These are phyloP conservation scores for Viola pubescens DNA, from an alignment of 441 rosid genomes.

Conservation along the genomic window DNA sequence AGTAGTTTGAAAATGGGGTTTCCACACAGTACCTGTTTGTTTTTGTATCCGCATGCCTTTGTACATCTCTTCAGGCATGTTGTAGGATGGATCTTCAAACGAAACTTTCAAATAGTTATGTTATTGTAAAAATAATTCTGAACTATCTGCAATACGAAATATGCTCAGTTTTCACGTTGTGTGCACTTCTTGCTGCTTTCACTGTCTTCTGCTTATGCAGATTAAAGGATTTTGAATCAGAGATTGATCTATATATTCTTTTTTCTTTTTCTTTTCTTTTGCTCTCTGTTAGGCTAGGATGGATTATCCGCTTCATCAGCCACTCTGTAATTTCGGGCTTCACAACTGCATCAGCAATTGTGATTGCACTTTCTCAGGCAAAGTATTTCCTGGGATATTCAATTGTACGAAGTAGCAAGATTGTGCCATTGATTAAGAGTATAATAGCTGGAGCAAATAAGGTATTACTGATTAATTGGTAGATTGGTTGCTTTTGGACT, in stretches of 20 bases:
- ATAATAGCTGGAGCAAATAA: constrained; percentile 77
- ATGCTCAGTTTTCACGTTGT: background rate
- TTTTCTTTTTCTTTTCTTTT: constrained; percentile 2
- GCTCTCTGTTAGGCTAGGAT: constrained; percentile 69
- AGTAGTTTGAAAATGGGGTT: background rate
- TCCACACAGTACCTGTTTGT: background rate
- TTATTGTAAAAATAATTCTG: constrained; percentile 9
- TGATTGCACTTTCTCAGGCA: constrained; percentile 82
- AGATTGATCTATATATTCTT: background rate
- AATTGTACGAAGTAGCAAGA: constrained; percentile 73
- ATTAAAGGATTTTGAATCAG: constrained; percentile 1
- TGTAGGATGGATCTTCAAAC: background rate
- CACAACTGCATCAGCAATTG: constrained; percentile 89
- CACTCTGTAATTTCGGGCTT: constrained; percentile 99
- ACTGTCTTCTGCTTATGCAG: constrained; percentile 4
- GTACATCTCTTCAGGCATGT: background rate
- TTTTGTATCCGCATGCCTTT: background rate
- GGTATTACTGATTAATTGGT: constrained; percentile 30
- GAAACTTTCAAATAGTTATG: background rate
- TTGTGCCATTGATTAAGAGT: constrained; percentile 80
- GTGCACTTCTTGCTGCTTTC: background rate
- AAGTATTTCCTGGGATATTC: constrained; percentile 89
- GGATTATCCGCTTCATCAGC: constrained; percentile 96
- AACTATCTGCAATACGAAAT: background rate
- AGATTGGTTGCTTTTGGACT: background rate